phyloP scores from a whole-genome alignment of 2,329 filamentous ascomycete genomes.

The Ophiosphaerella narmari region DNA sequence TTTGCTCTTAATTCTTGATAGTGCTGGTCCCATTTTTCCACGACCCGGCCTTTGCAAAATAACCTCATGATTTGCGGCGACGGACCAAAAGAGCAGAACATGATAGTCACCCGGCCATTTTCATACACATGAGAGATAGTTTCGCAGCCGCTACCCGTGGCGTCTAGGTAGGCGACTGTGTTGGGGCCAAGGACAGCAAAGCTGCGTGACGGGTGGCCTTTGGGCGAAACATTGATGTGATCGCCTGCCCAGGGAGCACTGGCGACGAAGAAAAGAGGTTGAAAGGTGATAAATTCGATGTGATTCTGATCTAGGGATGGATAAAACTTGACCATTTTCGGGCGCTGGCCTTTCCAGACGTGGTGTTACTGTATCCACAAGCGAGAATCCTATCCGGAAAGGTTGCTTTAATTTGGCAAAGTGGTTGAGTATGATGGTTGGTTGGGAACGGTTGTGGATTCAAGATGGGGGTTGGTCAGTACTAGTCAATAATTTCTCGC shows the following conservation, averaged over 20 bases:
- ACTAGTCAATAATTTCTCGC: no score
- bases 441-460: no score
- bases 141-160: constrained; percentile 75
- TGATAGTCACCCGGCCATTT: constrained; percentile 74
- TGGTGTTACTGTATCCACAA: no score
- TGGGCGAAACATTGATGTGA: constrained; percentile 78
- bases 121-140: constrained; percentile 78
- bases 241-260: constrained; percentile 69
- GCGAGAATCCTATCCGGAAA: no score
- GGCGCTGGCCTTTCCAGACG: no score
- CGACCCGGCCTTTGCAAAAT: constrained; percentile 63
- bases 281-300: constrained; percentile 65
- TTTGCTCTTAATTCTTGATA: constrained; percentile 41
- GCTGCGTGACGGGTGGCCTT: constrained; percentile 67
- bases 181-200: constrained; percentile 65
- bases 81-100: constrained; percentile 70
- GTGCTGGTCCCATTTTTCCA: constrained; percentile 62
- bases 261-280: constrained; percentile 76
- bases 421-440: no score
- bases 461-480: no score
- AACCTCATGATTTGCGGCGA: constrained; percentile 66
- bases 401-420: no score
- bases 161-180: constrained; percentile 71
- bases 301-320: constrained; percentile 60
- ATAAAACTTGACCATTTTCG: constrained; percentile 64